These are phyloP conservation scores for Populus hybrid DNA, from an alignment of 441 rosid species.

Conservation along the genomic window DNA sequence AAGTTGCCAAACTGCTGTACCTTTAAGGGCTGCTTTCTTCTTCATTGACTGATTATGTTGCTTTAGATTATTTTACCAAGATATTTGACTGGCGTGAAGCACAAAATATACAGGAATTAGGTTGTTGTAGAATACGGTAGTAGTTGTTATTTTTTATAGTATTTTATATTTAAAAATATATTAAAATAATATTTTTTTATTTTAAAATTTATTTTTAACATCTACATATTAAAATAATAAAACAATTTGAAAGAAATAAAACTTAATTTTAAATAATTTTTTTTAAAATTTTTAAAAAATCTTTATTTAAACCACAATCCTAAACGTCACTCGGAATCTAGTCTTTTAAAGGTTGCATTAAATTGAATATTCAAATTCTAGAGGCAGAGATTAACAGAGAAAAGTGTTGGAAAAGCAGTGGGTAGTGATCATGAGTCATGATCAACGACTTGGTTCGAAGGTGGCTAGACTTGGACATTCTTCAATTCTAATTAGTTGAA, in stretches of 20 bases:
- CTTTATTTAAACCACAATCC: no score
- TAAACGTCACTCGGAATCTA: no score
- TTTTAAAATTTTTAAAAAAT: no score
- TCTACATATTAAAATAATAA: no score
- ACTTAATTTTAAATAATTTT: no score
- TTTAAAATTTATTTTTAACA: no score
- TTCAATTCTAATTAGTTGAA: not conserved
- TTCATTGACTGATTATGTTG: not conserved
- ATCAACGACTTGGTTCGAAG: not conserved
- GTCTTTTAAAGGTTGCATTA: not conserved
- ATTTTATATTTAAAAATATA: no score
- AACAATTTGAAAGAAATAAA: no score
- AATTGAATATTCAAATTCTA: not conserved
- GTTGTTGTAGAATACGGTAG: no score
- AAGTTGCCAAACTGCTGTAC: not conserved
- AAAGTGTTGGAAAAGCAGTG: not conserved
- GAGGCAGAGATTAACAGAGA: not conserved
- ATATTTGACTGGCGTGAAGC: not conserved
- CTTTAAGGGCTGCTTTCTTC: not conserved
- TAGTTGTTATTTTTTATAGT: no score
- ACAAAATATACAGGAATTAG: no score
- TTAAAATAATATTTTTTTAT: no score
- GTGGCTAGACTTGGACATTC: not conserved
- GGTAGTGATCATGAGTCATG: not conserved
- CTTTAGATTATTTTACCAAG: not conserved